A percentile compares a stretch with the other conserved stretches of the same genome.
phyloP scores from a whole-genome alignment of 495 filamentous ascomycete species.

The Ascobolus immersus region DNA sequence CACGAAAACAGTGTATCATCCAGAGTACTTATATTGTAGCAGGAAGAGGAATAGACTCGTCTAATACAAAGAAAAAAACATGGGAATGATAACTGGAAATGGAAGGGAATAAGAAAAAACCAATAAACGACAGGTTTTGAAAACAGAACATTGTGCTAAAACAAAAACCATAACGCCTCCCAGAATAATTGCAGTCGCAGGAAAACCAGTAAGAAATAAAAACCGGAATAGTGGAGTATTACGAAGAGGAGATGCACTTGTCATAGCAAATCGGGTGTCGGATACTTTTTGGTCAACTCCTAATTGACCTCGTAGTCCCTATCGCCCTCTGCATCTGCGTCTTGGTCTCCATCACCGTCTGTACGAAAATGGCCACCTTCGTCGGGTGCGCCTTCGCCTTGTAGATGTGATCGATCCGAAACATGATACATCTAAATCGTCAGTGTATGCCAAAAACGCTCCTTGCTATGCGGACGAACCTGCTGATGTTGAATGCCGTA shows the following conservation, averaged over 20 bases:
- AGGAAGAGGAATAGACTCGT: too few species aligned
- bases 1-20: too few species aligned
- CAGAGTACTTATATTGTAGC: too few species aligned
- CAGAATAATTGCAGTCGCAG: background rate
- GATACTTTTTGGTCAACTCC: constrained; percentile 9
- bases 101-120: background rate
- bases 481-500: too few species aligned
- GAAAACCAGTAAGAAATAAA: background rate
- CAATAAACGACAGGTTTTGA: background rate
- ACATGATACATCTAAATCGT: constrained; percentile 37
- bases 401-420: constrained; percentile 23
- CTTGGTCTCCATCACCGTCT: constrained; percentile 24
- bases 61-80: too few species aligned
- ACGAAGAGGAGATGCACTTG: background rate
- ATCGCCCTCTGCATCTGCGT: constrained; percentile 34
- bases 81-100: background rate
- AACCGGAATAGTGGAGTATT: background rate
- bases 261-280: background rate
- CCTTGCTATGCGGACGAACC: too few species aligned
- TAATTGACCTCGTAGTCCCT: constrained; percentile 31
- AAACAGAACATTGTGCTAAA: too few species aligned
- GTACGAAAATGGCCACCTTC: too few species aligned
- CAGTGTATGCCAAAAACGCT: constrained; percentile 1
- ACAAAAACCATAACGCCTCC: background rate
- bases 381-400: constrained; percentile 20